Conservation (phyloP, 768 basidiomycete species). For the Tulasnella calospora region DNA sequence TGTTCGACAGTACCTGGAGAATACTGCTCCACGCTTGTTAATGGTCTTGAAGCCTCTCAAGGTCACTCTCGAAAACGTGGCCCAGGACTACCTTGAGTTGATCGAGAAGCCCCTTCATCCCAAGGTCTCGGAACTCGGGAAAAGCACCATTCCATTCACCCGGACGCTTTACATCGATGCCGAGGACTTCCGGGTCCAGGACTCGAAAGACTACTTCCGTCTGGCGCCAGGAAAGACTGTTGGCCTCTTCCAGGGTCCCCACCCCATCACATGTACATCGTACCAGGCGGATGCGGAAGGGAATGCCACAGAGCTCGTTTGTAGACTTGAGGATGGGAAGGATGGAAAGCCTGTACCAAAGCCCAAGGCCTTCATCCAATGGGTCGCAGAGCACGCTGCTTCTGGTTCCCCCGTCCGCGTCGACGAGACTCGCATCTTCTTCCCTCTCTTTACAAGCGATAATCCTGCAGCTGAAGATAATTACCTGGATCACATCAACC, state of each 20-base stretch:
- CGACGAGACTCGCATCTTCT: slow-evolving; percentile 88
- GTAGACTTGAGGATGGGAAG: slow-evolving; percentile 63
- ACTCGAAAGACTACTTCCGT: slow-evolving; percentile 94
- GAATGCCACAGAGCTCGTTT: slow-evolving; percentile 71
- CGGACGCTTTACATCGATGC: slow-evolving; percentile 85
- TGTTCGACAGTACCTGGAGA: slow-evolving; percentile 85
- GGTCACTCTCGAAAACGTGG: slow-evolving; percentile 84
- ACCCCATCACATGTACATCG: slow-evolving; percentile 89
- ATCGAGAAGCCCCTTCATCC: slow-evolving; percentile 92
- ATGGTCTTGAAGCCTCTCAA: slow-evolving; percentile 90
- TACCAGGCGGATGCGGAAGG: slow-evolving; percentile 72
- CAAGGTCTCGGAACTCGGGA: slow-evolving; percentile 83
- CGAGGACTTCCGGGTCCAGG: slow-evolving; percentile 87
- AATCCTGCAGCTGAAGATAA: slow-evolving; percentile 71
- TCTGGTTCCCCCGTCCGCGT: slow-evolving; percentile 78
- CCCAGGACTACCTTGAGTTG: slow-evolving; percentile 75
- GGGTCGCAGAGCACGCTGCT: slow-evolving; percentile 81
- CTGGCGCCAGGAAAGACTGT: slow-evolving; percentile 97
- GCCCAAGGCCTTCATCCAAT: slow-evolving; percentile 92
- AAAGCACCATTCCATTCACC: slow-evolving; percentile 76
- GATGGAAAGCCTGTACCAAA: slow-evolving; percentile 52
- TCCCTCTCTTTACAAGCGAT: slow-evolving; percentile 90
- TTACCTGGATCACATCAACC: slow-evolving; percentile 76
- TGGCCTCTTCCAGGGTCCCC: slow-evolving; percentile 87
- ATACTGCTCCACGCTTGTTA: slow-evolving; percentile 76